phyloP scores from a whole-genome alignment of 1,284 basidiomycete genomes.

The Cryptococcus hybrid region DNA sequence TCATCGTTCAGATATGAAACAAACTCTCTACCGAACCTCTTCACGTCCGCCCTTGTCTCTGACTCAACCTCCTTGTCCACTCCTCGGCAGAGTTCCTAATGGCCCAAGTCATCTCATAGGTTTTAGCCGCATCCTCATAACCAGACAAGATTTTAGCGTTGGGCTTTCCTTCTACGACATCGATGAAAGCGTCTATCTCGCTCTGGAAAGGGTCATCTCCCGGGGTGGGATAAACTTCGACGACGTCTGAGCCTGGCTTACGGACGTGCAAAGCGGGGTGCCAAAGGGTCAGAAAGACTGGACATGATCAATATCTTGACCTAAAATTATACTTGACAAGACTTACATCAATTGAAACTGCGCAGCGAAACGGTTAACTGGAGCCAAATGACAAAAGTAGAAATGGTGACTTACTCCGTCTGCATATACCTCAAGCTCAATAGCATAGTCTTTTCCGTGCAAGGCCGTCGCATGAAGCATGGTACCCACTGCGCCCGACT shows the following conservation, averaged over 20 bases:
- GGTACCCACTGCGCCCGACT: constrained; percentile 40
- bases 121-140: constrained; percentile 72
- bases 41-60: constrained; percentile 1
- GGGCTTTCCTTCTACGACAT: constrained; percentile 40
- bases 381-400: not conserved
- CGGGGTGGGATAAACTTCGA: constrained; percentile 26
- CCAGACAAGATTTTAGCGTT: constrained; percentile 41
- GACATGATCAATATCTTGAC: constrained; percentile 2
- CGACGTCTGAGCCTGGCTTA: constrained; percentile 37
- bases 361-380: not conserved
- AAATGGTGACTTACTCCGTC: constrained; percentile 33
- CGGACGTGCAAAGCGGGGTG: constrained; percentile 45
- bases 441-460: constrained; percentile 38
- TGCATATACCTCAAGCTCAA: constrained; percentile 46
- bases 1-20: no score
- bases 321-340: constrained; percentile 24
- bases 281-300: constrained; percentile 49
- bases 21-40: not conserved
- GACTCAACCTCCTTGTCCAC: constrained; percentile 16
- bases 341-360: constrained; percentile 37
- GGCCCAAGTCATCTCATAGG: constrained; percentile 62
- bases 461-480: constrained; percentile 42
- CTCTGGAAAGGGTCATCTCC: constrained; percentile 51
- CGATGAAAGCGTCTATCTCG: constrained; percentile 50
- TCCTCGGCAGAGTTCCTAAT: constrained; percentile 34